Conservation (phyloP, 768 basidiomycete species). For the Sporobolomyces phaffii region DNA sequence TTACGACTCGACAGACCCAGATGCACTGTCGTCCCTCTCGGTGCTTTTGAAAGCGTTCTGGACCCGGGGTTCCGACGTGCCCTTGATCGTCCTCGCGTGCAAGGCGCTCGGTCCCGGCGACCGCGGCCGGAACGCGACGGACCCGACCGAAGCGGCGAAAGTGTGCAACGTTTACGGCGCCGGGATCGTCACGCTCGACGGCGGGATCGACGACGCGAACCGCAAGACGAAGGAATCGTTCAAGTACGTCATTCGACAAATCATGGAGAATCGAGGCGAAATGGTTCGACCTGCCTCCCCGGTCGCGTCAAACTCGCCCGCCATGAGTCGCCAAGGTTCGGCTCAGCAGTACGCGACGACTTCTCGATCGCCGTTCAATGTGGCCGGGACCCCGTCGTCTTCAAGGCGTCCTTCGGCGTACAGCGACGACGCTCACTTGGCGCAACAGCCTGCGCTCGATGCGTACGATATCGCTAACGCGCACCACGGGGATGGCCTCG, state of each 20-base stretch:
- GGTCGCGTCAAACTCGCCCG: background rate
- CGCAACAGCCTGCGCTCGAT: no score
- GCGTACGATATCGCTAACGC: no score
- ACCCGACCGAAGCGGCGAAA: slow-evolving; percentile 38
- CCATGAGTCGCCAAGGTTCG: slow-evolving; percentile 7
- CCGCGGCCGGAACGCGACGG: slow-evolving; percentile 34
- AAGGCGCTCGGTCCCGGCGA: slow-evolving; percentile 57
- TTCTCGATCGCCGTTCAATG: slow-evolving; percentile 3
- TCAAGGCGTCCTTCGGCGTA: background rate
- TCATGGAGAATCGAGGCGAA: slow-evolving; percentile 51
- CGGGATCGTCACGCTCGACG: slow-evolving; percentile 44
- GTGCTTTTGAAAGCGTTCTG: slow-evolving; percentile 50
- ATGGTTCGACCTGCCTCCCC: slow-evolving; percentile 1
- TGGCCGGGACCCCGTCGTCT: background rate
- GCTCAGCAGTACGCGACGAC: slow-evolving; percentile 16
- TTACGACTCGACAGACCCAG: slow-evolving; percentile 39
- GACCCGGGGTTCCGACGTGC: slow-evolving; percentile 56
- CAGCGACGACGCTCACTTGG: background rate
- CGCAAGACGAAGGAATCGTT: slow-evolving; percentile 69
- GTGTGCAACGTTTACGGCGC: slow-evolving; percentile 40
- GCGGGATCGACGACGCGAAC: slow-evolving; percentile 55
- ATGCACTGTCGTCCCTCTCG: slow-evolving; percentile 21
- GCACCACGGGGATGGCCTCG: background rate
- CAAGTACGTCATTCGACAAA: slow-evolving; percentile 64
- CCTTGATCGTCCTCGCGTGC: slow-evolving; percentile 70